Evolutionary conservation across 176 grass and related monocot species (phyloP).

Genomic region (Thalia dealbata): DNA sequence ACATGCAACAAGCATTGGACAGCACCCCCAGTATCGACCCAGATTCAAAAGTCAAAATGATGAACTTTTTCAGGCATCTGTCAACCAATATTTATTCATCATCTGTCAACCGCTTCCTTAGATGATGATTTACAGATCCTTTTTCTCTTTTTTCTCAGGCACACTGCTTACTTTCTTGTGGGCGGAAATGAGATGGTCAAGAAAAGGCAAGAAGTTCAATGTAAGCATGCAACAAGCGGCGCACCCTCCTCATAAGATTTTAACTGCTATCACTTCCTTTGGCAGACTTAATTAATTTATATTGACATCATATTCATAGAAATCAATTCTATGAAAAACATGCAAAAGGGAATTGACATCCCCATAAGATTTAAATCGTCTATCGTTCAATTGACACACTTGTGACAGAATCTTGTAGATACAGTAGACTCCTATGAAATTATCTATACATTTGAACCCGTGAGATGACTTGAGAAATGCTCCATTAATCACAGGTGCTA

Average conservation of each 20-base stretch:
- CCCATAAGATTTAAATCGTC: neutral
- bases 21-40: conserved; percentile 51
- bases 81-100: neutral
- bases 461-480: no score
- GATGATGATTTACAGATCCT: neutral
- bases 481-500: neutral
- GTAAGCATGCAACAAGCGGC: neutral
- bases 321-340: neutral
- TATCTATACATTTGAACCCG: neutral
- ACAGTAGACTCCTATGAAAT: neutral
- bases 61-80: conserved; percentile 69
- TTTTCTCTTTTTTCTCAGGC: conserved; percentile 39
- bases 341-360: neutral
- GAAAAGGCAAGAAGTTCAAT: conserved; percentile 32
- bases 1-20: conserved; percentile 83
- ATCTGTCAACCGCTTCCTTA: neutral
- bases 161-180: conserved; percentile 88
- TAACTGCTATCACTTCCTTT: neutral
- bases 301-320: neutral
- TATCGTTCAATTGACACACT: neutral
- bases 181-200: conserved; percentile 81
- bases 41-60: conserved; percentile 74
- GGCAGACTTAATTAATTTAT: neutral
- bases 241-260: neutral
- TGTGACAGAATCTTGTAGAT: neutral